Conservation (phyloP, 192 early-diverging fungal genomes). For the Chytriomyces confervae region DNA sequence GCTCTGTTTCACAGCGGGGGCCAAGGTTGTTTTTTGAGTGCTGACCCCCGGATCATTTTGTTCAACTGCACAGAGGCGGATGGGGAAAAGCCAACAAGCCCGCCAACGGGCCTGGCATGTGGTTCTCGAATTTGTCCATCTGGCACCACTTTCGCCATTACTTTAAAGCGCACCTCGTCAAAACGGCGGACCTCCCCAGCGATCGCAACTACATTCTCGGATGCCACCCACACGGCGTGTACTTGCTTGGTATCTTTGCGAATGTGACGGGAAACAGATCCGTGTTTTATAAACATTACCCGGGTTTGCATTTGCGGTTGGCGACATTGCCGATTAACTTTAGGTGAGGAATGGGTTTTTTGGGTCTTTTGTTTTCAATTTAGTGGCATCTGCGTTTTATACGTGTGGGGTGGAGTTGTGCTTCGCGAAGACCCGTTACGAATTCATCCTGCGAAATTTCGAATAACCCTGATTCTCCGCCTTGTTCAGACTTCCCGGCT, state of each 20-base stretch:
- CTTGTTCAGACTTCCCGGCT: conserved; percentile 18
- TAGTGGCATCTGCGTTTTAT: background rate
- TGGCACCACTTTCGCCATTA: conserved; percentile 40
- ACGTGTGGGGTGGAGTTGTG: background rate
- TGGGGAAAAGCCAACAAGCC: conserved; percentile 15
- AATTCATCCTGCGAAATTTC: background rate
- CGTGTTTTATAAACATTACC: conserved; percentile 34
- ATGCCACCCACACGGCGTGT: conserved; percentile 39
- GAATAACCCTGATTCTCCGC: background rate
- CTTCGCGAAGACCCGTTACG: background rate
- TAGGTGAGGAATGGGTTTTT: background rate
- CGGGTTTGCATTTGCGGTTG: conserved; percentile 27
- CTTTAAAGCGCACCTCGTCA: conserved; percentile 40
- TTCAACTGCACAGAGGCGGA: conserved; percentile 14
- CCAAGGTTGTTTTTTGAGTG: no score
- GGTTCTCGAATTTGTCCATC: conserved; percentile 21
- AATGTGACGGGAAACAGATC: conserved; percentile 29
- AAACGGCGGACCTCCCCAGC: conserved; percentile 36
- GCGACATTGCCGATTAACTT: conserved; percentile 48
- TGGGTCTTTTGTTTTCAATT: background rate
- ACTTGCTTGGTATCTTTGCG: conserved; percentile 39
- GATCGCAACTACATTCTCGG: conserved; percentile 39
- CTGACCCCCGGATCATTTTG: no score
- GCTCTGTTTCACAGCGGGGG: no score
- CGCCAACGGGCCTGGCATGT: conserved; percentile 8